These are phyloP conservation scores for Hypomontagnella submonticulosa DNA, from an alignment of 495 filamentous ascomycete genomes.

Conservation along the genomic window DNA sequence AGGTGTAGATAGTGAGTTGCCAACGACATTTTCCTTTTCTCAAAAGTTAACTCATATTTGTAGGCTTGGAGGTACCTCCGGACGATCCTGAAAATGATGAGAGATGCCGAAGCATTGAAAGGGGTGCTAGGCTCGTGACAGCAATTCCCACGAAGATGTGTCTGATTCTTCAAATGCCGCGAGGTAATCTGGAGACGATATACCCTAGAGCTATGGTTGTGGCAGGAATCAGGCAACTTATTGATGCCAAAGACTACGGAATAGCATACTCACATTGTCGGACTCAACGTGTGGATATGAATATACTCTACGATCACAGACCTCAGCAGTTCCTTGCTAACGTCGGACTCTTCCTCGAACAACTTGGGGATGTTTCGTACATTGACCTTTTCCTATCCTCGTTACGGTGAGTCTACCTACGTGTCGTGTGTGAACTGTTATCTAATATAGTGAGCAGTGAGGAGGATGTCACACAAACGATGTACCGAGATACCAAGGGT, in stretches of 20 bases:
- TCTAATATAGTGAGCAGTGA: slow-evolving; percentile 63
- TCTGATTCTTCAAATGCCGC: slow-evolving; percentile 88
- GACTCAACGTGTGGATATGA: slow-evolving; percentile 95
- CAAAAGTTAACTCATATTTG: slow-evolving; percentile 26
- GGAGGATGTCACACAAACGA: slow-evolving; percentile 92
- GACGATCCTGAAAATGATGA: slow-evolving; percentile 95
- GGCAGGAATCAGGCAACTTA: slow-evolving; percentile 82
- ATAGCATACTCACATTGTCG: slow-evolving; percentile 87
- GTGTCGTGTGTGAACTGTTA: not conserved
- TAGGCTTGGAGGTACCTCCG: slow-evolving; percentile 80
- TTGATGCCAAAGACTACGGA: slow-evolving; percentile 82
- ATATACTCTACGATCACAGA: slow-evolving; percentile 94
- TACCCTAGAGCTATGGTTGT: slow-evolving; percentile 92
- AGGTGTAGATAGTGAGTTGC: slow-evolving; percentile 69
- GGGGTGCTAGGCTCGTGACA: slow-evolving; percentile 85
- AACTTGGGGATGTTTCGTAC: slow-evolving; percentile 83
- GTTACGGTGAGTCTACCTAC: slow-evolving; percentile 69
- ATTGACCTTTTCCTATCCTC: slow-evolving; percentile 94
- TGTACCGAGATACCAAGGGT: slow-evolving; percentile 85
- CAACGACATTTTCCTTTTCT: not conserved
- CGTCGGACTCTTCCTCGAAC: slow-evolving; percentile 81
- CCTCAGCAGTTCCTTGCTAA: slow-evolving; percentile 83
- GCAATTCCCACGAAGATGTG: slow-evolving; percentile 88
- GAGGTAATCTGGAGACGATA: slow-evolving; percentile 95
- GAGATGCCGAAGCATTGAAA: slow-evolving; percentile 89